Base-by-base conservation (phyloP, 257 asterid species). In the Eucommia ulmoides region DNA sequence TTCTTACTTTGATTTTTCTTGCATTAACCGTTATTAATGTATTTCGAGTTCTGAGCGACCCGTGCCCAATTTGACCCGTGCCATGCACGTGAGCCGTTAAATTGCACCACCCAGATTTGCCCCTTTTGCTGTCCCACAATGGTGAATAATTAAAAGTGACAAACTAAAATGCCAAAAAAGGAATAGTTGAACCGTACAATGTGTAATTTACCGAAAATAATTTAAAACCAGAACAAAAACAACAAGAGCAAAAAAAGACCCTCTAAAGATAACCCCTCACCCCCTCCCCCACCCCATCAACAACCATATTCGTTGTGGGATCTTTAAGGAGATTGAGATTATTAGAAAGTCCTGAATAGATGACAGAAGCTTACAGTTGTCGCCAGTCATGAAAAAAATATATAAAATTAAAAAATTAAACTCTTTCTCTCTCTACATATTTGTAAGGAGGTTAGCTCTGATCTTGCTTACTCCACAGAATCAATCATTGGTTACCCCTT, bases 281-380 rank as follows among this genome's bases (percentile, higher is more conserved):
- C n/a, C n/a, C n/a, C 51, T 46, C 8, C 49, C 38, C 67, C 66
- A 60, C 68, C 45, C 56, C 22, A 60, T 65, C 87, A 84, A 79
- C 89, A 67, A 81, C 95, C 88, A 64, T 67, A 70, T 76, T 72
- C 70, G 78, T 47, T 66, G 68, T 70, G 77, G 79, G 77, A 70
- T 79, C 73, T 68, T 70, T 65, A 54, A 29, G 74, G 83, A 65
- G 76, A 72, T 83, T 64, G 76, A 67, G 74, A 64, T 73, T 62
- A n/a, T n/a, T 65, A 57, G 10, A 38, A 68, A 54, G 60, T 57
- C 50, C 57, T 57, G 52, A 63, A 69, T 52, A 59, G 60, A 71
- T 71, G 83, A 81, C 79, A 71, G 33, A 58, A 62, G 62, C 80
- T 53, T 65, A 81, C 83, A 84, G 91, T 84, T 81, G 95, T 76